Evolutionary conservation across 2,329 filamentous ascomycete genomes (phyloP).

Genomic region (Aspergillus unguis): DNA sequence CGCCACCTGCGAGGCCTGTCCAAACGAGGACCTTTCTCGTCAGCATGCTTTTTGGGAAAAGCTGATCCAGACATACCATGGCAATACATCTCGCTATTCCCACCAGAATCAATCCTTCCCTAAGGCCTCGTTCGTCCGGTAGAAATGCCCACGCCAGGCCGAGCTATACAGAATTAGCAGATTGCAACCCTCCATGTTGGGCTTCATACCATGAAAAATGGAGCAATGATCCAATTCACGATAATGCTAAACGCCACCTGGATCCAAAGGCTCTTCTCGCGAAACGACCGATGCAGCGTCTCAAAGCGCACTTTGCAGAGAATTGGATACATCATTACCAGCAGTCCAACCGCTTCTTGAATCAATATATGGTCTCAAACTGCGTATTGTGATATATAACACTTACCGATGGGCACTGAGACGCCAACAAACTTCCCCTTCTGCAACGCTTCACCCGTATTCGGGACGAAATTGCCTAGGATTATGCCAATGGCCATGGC

Average conservation of each 20-base stretch:
- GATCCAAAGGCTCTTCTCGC: slow-evolving; percentile 63
- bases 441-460: slow-evolving; percentile 59
- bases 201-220: slow-evolving; percentile 68
- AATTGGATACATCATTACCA: slow-evolving; percentile 95
- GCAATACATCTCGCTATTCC: slow-evolving; percentile 83
- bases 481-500: slow-evolving; percentile 73
- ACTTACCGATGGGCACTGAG: slow-evolving; percentile 61
- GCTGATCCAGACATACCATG: slow-evolving; percentile 58
- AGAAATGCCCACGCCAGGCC: slow-evolving; percentile 51
- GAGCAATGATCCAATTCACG: slow-evolving; percentile 79
- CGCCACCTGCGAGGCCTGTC: slow-evolving; percentile 73
- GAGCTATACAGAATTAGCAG: slow-evolving; percentile 38
- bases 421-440: slow-evolving; percentile 69
- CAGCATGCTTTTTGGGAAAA: not conserved
- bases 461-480: slow-evolving; percentile 69
- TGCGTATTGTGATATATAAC: too few species aligned
- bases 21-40: slow-evolving; percentile 61
- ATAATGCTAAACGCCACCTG: slow-evolving; percentile 72
- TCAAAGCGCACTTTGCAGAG: slow-evolving; percentile 83
- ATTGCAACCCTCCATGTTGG: not conserved
- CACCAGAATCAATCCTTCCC: slow-evolving; percentile 72
- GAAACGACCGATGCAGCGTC: slow-evolving; percentile 64
- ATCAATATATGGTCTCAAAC: too few species aligned
- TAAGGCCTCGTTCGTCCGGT: slow-evolving; percentile 48
- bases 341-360: slow-evolving; percentile 64